These are phyloP conservation scores for Takashimella koratensis DNA, from an alignment of 1,284 basidiomycete genomes.

Conservation along the genomic window DNA sequence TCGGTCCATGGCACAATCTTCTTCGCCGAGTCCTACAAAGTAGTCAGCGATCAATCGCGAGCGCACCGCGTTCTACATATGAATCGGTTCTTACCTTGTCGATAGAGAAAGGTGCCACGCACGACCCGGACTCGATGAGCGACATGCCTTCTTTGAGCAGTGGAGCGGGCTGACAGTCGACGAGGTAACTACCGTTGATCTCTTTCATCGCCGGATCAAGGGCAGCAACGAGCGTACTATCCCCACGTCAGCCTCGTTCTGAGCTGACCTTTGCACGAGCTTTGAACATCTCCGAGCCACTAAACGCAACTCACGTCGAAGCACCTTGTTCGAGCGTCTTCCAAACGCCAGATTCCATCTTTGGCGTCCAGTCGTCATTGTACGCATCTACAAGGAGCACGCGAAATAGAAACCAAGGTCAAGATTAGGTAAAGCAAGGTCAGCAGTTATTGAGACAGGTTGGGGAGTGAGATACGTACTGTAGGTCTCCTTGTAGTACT, in stretches of 20 bases:
- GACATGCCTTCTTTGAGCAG: neutral
- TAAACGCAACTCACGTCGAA: constrained; percentile 2
- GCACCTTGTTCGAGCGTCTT: constrained; percentile 11
- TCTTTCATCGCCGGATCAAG: constrained; percentile 5
- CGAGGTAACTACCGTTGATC: constrained; percentile 7
- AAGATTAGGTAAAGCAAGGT: neutral
- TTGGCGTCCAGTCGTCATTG: constrained; percentile 7
- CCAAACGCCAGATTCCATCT: neutral
- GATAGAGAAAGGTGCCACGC: neutral
- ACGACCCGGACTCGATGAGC: neutral
- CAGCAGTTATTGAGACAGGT: neutral
- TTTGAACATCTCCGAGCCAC: no score
- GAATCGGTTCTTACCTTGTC: neutral
- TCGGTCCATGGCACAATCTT: neutral
- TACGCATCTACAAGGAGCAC: neutral
- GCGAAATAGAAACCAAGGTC: no score
- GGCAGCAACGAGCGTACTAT: constrained; percentile 6
- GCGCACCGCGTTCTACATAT: neutral
- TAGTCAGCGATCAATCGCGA: neutral
- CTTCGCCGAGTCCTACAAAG: neutral
- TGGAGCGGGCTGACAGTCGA: constrained; percentile 4
- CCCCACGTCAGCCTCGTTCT: neutral
- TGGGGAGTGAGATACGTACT: no score
- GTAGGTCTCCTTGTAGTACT: neutral
- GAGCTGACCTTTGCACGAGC: no score